Evolutionary conservation across 2,329 filamentous ascomycete species (phyloP).

Genomic region (Talaromyces marneffei): DNA sequence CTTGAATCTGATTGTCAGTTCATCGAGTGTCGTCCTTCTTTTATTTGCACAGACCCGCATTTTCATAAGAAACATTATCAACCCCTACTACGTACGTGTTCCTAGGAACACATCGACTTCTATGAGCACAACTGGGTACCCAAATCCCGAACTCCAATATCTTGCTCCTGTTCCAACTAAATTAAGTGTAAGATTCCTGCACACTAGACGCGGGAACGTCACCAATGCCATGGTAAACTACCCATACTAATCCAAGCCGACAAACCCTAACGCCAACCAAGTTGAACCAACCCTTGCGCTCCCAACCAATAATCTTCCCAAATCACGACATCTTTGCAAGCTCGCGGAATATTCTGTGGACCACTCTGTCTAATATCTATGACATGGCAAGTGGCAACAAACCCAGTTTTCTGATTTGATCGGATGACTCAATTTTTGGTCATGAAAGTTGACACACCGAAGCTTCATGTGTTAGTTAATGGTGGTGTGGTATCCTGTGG

Average conservation of each 20-base stretch:
- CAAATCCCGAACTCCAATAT: background rate
- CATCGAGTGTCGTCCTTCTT: too few relatives aligned
- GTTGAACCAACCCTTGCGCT: background rate
- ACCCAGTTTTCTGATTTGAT: background rate
- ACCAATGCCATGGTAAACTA: conserved; percentile 10
- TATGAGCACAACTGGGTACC: too few relatives aligned
- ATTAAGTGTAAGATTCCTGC: conserved; percentile 2
- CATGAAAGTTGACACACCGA: too few relatives aligned
- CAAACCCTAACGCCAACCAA: background rate
- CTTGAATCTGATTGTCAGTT: too few relatives aligned
- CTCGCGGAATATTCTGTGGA: background rate
- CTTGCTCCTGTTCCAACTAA: background rate
- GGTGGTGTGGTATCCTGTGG: too few relatives aligned
- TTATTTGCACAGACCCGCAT: too few relatives aligned
- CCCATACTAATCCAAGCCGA: background rate
- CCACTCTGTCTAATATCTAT: too few relatives aligned
- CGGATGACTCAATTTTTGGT: background rate
- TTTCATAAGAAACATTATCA: too few relatives aligned
- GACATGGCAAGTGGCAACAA: background rate
- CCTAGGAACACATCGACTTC: too few relatives aligned
- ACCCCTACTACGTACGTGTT: too few relatives aligned
- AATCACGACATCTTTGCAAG: background rate
- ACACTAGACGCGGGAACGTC: conserved; percentile 5
- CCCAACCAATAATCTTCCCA: background rate
- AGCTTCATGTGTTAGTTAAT: too few relatives aligned